Conservation (phyloP, 805 yeast species). For the Tanozyma kutaoensis region DNA sequence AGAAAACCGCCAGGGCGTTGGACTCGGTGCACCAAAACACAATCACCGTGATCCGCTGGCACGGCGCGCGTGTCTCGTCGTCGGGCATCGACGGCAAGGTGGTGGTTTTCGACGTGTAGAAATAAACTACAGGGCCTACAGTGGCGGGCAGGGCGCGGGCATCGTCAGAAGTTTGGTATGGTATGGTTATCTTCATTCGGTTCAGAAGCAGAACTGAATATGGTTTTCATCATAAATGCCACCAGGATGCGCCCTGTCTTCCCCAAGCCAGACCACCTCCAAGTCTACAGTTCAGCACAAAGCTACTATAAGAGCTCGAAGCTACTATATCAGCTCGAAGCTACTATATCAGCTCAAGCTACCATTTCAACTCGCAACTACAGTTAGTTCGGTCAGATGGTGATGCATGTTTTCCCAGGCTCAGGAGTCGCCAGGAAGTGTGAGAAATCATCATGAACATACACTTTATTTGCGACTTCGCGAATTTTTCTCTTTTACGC, state of each 20-base stretch:
- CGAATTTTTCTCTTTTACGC: too few relatives aligned
- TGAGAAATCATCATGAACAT: too few relatives aligned
- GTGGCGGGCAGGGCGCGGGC: not conserved
- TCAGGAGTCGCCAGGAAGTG: conserved; percentile 59
- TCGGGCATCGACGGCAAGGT: conserved; percentile 89
- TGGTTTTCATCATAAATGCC: conserved; percentile 45
- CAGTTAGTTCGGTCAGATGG: conserved; percentile 63
- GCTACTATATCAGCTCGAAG: too few relatives aligned
- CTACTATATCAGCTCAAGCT: too few relatives aligned
- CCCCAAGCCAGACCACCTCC: not conserved
- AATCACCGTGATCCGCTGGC: conserved; percentile 50
- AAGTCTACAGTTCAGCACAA: conserved; percentile 1
- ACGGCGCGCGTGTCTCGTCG: conserved; percentile 36
- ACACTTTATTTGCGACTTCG: too few relatives aligned
- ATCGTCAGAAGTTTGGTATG: conserved; percentile 48
- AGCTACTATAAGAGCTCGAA: not conserved
- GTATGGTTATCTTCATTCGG: conserved; percentile 57
- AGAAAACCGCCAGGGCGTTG: conserved; percentile 24
- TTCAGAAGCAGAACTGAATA: conserved; percentile 98
- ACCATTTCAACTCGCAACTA: too few relatives aligned
- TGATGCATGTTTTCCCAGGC: conserved; percentile 84
- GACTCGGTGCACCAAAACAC: conserved; percentile 87
- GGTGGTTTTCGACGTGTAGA: conserved; percentile 45
- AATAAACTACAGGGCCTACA: not conserved
- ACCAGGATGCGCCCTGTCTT: conserved; percentile 5